Evolutionary conservation across 139 green algal genomes (phyloP), one percentile per base, ranked within the genome.

Genomic region (Micractinium conductrix): DNA sequence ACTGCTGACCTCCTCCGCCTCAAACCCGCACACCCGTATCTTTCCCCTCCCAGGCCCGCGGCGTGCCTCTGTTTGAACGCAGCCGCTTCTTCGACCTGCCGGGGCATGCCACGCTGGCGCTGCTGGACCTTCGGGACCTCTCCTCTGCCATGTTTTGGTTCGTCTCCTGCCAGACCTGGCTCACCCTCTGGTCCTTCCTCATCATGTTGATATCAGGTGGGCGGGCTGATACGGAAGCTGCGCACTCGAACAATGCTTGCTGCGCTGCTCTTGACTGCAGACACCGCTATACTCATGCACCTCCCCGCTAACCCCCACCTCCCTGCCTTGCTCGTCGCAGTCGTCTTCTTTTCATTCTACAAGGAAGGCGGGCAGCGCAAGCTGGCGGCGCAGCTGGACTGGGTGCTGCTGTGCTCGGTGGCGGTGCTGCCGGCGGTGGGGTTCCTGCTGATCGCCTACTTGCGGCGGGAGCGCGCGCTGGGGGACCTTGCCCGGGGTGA

Each of bases 331-430:
- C 53, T 71, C 38, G 4, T 38, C 53, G 26, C 22, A 90, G 81
- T 87, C 24, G 17, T 73, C 4, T 93, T 93, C 87, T 93, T 90
- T 53, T 80, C 79, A 19, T 93, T 81, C 33, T 84, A 82, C 30
- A 35, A 55, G 4, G 28, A 33, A 21, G 44, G 17, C n/a, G 33
- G 21, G 30, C n/a, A 30, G 42, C 3, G 53, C 12, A 38, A 55
- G 38, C 85, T 92, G 24, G 75, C 76, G 30, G 75, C 55, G 16
- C 22, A 58, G 10, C 67, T 92, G 14, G 89, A 93, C 74, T 91
- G 84, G 81, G 88, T 88, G 14, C n/a, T 90, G 5, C 74, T 88
- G 4, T 81, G 50, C 37, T 92, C 88, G 50, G 63, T 81, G 48
- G 75, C 75, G 17, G 75, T 81, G 37, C 53, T 81, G 53, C 75